Conservation (phyloP, 345 rosid genomes). For the Noccaea caerulescens region DNA sequence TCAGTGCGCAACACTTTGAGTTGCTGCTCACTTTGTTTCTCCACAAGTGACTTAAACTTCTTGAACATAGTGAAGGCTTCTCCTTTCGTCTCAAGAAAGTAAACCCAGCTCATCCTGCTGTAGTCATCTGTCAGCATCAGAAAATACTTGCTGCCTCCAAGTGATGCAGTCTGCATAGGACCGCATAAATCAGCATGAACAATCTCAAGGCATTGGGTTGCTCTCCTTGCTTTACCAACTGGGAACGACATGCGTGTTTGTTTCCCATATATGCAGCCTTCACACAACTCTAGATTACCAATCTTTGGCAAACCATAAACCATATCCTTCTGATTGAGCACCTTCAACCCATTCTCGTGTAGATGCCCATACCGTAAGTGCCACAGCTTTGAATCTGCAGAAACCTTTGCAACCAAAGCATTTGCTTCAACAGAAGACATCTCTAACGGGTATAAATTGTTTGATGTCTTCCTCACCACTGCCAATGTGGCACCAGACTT, state of each 20-base stretch:
- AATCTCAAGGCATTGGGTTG: too few relatives aligned
- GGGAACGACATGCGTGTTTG: not conserved
- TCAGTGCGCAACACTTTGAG: not conserved
- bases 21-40: not conserved
- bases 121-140: not conserved
- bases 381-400: not conserved
- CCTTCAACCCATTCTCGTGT: not conserved
- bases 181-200: slow-evolving; percentile 6
- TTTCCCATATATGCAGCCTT: slow-evolving; percentile 1
- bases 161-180: not conserved
- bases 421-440: not conserved
- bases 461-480: not conserved
- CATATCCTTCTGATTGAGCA: not conserved
- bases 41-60: not conserved
- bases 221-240: not conserved
- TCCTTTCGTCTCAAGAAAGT: not conserved
- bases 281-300: not conserved
- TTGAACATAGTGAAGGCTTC: not conserved
- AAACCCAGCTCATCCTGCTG: not conserved
- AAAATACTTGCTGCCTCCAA: not conserved
- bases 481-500: not conserved
- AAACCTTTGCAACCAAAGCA: not conserved
- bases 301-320: not conserved
- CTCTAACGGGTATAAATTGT: not conserved
- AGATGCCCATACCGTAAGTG: slow-evolving; percentile 6